These are phyloP conservation scores for Ceratocystis ficicola DNA, from an alignment of 2,329 filamentous ascomycete genomes.

Conservation along the genomic window DNA sequence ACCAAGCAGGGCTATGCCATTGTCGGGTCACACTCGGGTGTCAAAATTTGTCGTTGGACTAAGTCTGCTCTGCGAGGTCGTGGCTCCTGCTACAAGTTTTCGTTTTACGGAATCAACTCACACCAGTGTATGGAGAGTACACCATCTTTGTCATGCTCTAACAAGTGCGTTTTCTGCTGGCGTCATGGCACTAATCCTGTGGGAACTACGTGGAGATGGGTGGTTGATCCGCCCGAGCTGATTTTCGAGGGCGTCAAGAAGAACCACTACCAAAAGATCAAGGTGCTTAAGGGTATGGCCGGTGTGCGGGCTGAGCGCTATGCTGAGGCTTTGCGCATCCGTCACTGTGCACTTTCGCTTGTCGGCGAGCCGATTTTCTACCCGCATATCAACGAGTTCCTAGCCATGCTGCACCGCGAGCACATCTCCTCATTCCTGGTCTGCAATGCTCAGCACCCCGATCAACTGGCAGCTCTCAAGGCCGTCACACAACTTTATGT, in stretches of 20 bases:
- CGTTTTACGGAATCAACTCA: conserved; percentile 91
- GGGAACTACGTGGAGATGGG: conserved; percentile 92
- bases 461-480: conserved; percentile 68
- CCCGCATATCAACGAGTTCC: conserved; percentile 88
- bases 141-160: conserved; percentile 86
- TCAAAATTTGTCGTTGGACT: conserved; percentile 97
- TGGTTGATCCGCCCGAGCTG: conserved; percentile 76
- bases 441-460: conserved; percentile 93
- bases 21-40: conserved; percentile 85
- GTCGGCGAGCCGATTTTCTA: conserved; percentile 99
- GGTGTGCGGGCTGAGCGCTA: conserved; percentile 87
- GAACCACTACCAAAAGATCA: conserved; percentile 93
- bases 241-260: conserved; percentile 86
- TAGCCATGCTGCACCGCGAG: conserved; percentile 69
- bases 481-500: conserved; percentile 94
- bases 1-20: conserved; percentile 97
- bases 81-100: conserved; percentile 95
- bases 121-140: conserved; percentile 99
- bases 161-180: conserved; percentile 99
- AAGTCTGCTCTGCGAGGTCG: conserved; percentile 89
- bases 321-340: conserved; percentile 80
- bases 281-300: conserved; percentile 87
- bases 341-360: conserved; percentile 81
- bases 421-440: conserved; percentile 90
- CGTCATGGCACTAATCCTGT: conserved; percentile 95